Conservation (phyloP, 2,329 filamentous ascomycete genomes). For the Teratosphaeria epicoccoides region DNA sequence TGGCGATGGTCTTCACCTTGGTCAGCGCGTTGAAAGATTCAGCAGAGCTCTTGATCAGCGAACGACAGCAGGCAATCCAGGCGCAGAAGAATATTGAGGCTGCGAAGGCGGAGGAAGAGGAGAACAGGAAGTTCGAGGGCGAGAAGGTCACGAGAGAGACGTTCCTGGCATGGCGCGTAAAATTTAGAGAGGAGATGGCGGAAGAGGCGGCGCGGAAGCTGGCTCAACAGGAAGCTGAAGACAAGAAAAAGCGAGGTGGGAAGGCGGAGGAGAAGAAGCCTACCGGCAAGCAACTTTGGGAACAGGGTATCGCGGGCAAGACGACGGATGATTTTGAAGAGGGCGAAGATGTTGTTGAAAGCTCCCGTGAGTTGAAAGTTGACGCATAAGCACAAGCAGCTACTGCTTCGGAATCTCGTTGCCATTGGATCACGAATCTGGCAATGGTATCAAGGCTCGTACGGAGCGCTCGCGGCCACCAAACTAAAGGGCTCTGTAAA, state of each 20-base stretch:
- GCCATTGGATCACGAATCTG: too few species aligned
- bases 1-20: slow-evolving; percentile 94
- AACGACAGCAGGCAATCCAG: slow-evolving; percentile 56
- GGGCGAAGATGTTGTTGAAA: slow-evolving; percentile 47
- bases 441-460: too few species aligned
- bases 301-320: slow-evolving; percentile 48
- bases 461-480: too few species aligned
- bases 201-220: slow-evolving; percentile 49
- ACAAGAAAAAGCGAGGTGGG: slow-evolving; percentile 39
- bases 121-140: slow-evolving; percentile 95
- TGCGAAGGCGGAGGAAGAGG: slow-evolving; percentile 66
- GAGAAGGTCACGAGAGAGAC: slow-evolving; percentile 77
- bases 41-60: slow-evolving; percentile 72
- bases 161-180: slow-evolving; percentile 72
- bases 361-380: slow-evolving; percentile 62
- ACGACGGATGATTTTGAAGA: slow-evolving; percentile 56
- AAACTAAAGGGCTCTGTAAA: too few species aligned
- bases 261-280: slow-evolving; percentile 73
- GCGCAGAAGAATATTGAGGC: slow-evolving; percentile 43
- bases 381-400: slow-evolving; percentile 14
- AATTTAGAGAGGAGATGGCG: slow-evolving; percentile 69
- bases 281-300: slow-evolving; percentile 46
- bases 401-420: too few species aligned
- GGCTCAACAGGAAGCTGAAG: slow-evolving; percentile 61
- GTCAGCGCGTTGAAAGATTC: slow-evolving; percentile 79